These are phyloP conservation scores for Coemansia biformis DNA, from an alignment of 192 early-diverging fungal species.

Conservation along the genomic window DNA sequence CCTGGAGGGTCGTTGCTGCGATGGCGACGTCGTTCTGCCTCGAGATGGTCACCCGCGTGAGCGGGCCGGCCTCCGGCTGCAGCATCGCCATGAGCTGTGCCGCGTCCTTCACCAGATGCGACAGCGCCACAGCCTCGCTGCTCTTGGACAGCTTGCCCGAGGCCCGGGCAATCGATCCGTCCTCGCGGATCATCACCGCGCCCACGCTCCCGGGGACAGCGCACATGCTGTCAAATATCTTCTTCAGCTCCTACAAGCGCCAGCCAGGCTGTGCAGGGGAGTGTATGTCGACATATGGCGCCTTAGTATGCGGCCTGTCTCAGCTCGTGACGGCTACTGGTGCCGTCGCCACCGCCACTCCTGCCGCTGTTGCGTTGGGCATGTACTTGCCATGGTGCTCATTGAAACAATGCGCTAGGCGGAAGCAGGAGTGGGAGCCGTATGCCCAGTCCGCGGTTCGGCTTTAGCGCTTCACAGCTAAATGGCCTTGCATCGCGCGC, in stretches of 20 bases:
- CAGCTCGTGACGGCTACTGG: background rate
- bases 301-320: too few species aligned
- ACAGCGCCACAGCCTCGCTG: slow-evolving; percentile 28
- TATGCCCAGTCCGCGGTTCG: too few species aligned
- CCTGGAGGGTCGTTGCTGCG: slow-evolving; percentile 32
- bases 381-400: too few species aligned
- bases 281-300: too few species aligned
- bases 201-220: slow-evolving; percentile 36
- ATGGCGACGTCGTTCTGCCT: slow-evolving; percentile 27
- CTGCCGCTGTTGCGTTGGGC: too few species aligned
- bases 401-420: too few species aligned
- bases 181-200: slow-evolving; percentile 43
- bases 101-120: slow-evolving; percentile 35
- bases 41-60: slow-evolving; percentile 33
- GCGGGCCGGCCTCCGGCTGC: slow-evolving; percentile 17
- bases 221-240: slow-evolving; percentile 45
- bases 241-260: slow-evolving; percentile 34
- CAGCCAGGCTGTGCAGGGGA: too few species aligned
- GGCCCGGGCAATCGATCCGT: slow-evolving; percentile 31
- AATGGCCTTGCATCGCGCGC: too few species aligned
- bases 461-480: too few species aligned
- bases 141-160: slow-evolving; percentile 27
- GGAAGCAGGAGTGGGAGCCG: too few species aligned
- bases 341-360: too few species aligned
- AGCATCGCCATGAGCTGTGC: slow-evolving; percentile 32